phyloP scores from a whole-genome alignment of 208 protist species.

The Strigomonas galati region DNA sequence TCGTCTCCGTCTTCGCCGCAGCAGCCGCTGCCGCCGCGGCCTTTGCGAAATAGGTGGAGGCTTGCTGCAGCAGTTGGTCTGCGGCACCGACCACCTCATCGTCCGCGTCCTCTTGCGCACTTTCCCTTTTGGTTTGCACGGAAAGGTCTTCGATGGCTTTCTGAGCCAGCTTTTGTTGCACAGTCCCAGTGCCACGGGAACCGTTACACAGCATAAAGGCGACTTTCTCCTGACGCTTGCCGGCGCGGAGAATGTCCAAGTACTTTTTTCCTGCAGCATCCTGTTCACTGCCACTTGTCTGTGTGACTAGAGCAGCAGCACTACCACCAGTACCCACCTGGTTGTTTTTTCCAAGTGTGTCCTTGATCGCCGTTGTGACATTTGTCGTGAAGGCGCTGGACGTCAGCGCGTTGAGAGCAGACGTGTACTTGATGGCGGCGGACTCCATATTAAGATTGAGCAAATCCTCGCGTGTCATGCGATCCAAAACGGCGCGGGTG shows the following conservation, averaged over 20 bases:
- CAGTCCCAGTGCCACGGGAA: background rate
- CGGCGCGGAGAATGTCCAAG: conserved; percentile 1
- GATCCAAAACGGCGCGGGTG: conserved; percentile 11
- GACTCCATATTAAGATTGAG: conserved; percentile 21
- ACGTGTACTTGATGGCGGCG: conserved; percentile 38
- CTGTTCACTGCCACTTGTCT: background rate
- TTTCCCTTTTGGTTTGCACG: background rate
- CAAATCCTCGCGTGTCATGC: background rate
- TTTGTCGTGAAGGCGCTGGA: conserved; percentile 3
- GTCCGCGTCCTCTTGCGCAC: background rate
- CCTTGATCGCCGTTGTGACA: background rate
- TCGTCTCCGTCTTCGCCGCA: too few species aligned
- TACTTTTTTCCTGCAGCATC: conserved; percentile 4
- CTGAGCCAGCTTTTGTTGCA: background rate
- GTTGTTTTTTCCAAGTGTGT: too few species aligned
- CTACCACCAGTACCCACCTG: too few species aligned
- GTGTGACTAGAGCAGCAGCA: too few species aligned
- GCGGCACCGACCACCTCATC: conserved; percentile 11
- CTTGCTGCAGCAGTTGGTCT: conserved; percentile 17
- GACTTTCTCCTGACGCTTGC: background rate
- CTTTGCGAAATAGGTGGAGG: background rate
- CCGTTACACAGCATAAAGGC: background rate
- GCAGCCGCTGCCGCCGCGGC: too few species aligned
- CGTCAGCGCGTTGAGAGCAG: conserved; percentile 19
- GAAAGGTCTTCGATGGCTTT: background rate